Percentiles rank a stretch among this genome's conserved stretches.
These are phyloP conservation scores for Umbilicaria muhlenbergii DNA, from an alignment of 495 filamentous ascomycete genomes.

Conservation along the genomic window DNA sequence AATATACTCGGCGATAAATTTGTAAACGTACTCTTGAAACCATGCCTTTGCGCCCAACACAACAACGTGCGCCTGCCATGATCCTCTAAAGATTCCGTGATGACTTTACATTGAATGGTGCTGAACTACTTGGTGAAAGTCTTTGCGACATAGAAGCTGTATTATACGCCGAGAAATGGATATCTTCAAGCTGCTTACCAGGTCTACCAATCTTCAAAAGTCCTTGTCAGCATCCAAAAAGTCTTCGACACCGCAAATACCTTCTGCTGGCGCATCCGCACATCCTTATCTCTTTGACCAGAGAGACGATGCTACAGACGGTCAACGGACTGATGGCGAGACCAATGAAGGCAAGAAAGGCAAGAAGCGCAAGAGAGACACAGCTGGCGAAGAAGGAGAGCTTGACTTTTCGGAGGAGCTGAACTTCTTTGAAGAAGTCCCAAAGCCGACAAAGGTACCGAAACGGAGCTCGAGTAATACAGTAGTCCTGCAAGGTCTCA, in stretches of 20 bases:
- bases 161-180: slow-evolving; percentile 25
- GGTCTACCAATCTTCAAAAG: slow-evolving; percentile 36
- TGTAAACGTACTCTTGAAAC: too few relatives aligned
- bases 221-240: slow-evolving; percentile 10
- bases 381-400: neutral
- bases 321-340: slow-evolving; percentile 16
- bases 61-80: too few relatives aligned
- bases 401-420: neutral
- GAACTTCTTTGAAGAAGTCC: neutral
- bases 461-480: neutral
- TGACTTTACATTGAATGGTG: too few relatives aligned
- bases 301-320: slow-evolving; percentile 18
- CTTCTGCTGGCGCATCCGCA: slow-evolving; percentile 31
- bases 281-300: slow-evolving; percentile 40
- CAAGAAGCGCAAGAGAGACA: slow-evolving; percentile 9
- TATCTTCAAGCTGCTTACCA: slow-evolving; percentile 36
- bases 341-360: slow-evolving; percentile 5
- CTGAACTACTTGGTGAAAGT: neutral
- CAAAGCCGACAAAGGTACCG: neutral
- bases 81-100: too few relatives aligned
- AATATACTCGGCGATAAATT: too few relatives aligned
- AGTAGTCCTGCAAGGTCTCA: neutral
- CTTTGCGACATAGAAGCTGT: neutral
- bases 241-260: slow-evolving; percentile 19
- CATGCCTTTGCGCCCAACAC: too few relatives aligned